Evolutionary conservation across 371 early-diverging fungal genomes (phyloP).

Genomic region (Lichtheimia corymbifera): DNA sequence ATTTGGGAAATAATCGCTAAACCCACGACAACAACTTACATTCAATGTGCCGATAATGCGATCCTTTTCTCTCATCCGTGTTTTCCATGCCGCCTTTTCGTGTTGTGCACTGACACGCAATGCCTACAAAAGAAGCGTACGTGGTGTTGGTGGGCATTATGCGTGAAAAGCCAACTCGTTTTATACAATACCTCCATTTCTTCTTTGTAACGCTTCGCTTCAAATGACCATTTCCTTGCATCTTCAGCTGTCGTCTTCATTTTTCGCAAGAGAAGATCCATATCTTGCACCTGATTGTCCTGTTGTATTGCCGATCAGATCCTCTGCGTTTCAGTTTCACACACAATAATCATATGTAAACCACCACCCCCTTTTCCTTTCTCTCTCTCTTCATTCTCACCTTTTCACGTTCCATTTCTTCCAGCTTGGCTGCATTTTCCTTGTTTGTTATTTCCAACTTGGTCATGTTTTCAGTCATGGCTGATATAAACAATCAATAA

Average conservation of each 20-base stretch:
- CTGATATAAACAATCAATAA: slow-evolving; percentile 3
- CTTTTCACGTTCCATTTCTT: slow-evolving; percentile 9
- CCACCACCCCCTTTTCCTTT: no score
- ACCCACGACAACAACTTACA: background rate
- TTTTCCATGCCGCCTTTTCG: background rate
- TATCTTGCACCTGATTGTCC: slow-evolving; percentile 4
- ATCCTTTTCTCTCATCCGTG: background rate
- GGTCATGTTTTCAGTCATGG: slow-evolving; percentile 1
- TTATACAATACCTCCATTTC: slow-evolving; percentile 4
- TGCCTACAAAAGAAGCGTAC: background rate
- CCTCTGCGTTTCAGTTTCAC: no score
- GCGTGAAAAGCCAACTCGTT: background rate
- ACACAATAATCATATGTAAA: background rate
- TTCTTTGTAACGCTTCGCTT: slow-evolving; percentile 4
- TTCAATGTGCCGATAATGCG: background rate
- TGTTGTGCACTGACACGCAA: background rate
- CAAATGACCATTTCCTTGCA: slow-evolving; percentile 7
- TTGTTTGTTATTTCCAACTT: slow-evolving; percentile 2
- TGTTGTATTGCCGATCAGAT: background rate
- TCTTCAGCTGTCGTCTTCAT: slow-evolving; percentile 3
- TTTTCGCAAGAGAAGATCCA: slow-evolving; percentile 1
- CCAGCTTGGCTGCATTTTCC: background rate
- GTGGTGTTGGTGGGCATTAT: background rate
- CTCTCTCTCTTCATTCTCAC: no score
- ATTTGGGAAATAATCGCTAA: background rate